Base-by-base conservation (phyloP, 2,329 filamentous ascomycete genomes). In the Curvularia verruculosa region DNA sequence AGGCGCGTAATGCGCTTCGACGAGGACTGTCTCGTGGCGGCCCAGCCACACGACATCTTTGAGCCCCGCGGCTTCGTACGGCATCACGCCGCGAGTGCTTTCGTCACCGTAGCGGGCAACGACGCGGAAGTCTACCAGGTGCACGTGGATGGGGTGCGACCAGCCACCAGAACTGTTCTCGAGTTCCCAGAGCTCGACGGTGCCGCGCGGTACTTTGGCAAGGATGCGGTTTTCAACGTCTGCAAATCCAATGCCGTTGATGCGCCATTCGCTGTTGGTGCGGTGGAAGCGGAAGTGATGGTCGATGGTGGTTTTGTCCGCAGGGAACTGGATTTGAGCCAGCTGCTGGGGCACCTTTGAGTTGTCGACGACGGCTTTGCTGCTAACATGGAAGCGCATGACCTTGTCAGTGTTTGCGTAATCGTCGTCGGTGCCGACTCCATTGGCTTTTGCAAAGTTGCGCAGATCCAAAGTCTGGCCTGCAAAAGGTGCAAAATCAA, bases 11-110 rank as follows among this genome's bases (percentile, higher is more conserved):
- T 67, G 68, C 15, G 73, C 72, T 26, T 71, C 65, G 12, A 76
- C 73, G 2, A 54, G 62, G 5, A 72, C 71, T 5, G 64, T 69
- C 55, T 87, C 84, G 29, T 80, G 79, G 1, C 70, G 72, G 10
- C 80, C 82, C 3, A 87, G 77, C 70, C 83, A 81, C 1, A 86
- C 83, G 1, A 85, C 82, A 60, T 87, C 84, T 72, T 87, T 86
- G 7, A 86, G 77, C 0, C 81, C 84, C 3, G 77, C 80, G 1
- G 76, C 76, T 70, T 87, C 85, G 63, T 87, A 86, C 0, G 80
- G 76, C 52, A 80, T 70, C 3, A 86, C 79, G 18, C 70, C 65
- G 6, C 70, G 67, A 15, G 26, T 31, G 18, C 75, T 72, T 5
- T 78, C 78, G 13, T 21, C 19, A 8, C 81, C 80, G 0, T 70